Evolutionary conservation across 75 land plant species (phyloP).

Genomic region (Azolla pinnata): DNA sequence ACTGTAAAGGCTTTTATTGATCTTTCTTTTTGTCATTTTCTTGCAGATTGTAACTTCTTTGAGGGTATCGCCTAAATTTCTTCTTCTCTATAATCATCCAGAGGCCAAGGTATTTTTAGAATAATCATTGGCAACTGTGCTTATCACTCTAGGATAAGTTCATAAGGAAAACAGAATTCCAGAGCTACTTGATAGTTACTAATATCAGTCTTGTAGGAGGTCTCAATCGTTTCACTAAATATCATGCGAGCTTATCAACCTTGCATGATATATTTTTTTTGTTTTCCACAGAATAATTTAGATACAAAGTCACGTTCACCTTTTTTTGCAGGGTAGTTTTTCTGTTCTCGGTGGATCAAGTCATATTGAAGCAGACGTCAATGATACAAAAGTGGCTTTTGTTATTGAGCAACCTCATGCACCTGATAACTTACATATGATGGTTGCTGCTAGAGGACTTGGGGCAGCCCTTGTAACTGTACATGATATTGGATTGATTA

Average conservation of each 20-base stretch:
- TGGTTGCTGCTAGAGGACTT: slow-evolving; percentile 51
- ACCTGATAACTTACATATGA: slow-evolving; percentile 29
- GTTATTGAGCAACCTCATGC: slow-evolving; percentile 31
- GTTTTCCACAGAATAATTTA: too few species aligned
- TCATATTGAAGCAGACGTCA: slow-evolving; percentile 48
- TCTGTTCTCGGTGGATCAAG: slow-evolving; percentile 79
- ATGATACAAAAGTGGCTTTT: slow-evolving; percentile 66
- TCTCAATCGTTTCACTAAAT: too few species aligned
- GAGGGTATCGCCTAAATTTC: slow-evolving; percentile 47
- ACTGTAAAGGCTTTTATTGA: too few species aligned
- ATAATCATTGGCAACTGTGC: too few species aligned
- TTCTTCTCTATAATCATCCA: slow-evolving; percentile 49
- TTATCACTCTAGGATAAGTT: too few species aligned
- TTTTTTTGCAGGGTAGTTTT: slow-evolving; percentile 47
- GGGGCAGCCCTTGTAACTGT: slow-evolving; percentile 73
- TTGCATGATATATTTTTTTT: too few species aligned
- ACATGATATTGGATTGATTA: slow-evolving; percentile 64
- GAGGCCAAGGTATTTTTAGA: slow-evolving; percentile 66
- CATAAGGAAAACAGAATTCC: too few species aligned
- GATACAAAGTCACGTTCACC: too few species aligned
- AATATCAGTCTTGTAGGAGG: too few species aligned
- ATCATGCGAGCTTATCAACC: too few species aligned
- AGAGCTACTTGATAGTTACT: too few species aligned
- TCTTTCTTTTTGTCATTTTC: not conserved
- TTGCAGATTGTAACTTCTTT: slow-evolving; percentile 73